These are phyloP conservation scores for Puya raimondii DNA, from an alignment of 176 grass and related monocot species.

Conservation along the genomic window DNA sequence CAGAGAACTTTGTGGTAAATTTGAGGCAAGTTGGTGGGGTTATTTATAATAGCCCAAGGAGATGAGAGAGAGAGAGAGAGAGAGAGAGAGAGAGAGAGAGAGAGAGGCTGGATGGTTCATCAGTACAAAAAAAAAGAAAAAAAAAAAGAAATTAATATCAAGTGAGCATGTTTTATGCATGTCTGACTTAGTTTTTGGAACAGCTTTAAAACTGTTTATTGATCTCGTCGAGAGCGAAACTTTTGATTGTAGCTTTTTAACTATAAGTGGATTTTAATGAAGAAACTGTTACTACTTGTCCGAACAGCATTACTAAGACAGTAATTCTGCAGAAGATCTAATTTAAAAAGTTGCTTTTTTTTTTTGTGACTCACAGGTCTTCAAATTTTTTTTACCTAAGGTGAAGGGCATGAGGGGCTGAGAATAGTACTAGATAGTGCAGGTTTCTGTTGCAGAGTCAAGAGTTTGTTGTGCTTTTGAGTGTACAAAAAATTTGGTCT, in stretches of 20 bases:
- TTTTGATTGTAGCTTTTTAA: too few species aligned
- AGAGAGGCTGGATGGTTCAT: not conserved
- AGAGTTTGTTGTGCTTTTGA: constrained; percentile 39
- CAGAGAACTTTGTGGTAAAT: constrained; percentile 29
- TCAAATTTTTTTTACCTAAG: constrained; percentile 13
- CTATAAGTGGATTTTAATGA: too few species aligned
- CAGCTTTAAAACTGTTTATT: too few species aligned
- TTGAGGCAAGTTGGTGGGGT: constrained; percentile 25
- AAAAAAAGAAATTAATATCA: too few species aligned
- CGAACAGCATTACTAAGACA: too few species aligned
- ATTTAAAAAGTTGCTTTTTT: not conserved
- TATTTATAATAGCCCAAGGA: constrained; percentile 58
- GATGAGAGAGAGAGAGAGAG: not conserved
- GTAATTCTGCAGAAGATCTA: too few species aligned
- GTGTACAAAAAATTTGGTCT: constrained; percentile 26
- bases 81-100: constrained; percentile 18
- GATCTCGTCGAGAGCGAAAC: too few species aligned
- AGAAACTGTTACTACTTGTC: too few species aligned
- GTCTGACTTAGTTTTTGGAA: too few species aligned
- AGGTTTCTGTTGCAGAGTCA: constrained; percentile 47
- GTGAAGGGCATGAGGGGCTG: constrained; percentile 22
- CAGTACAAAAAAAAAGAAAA: too few species aligned
- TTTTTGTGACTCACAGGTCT: constrained; percentile 10
- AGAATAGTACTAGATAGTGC: constrained; percentile 30
- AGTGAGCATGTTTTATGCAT: too few species aligned